Evolutionary conservation across 2,329 filamentous ascomycete genomes (phyloP), one percentile per base, ranked within the genome.

Genomic region (Alternaria conjuncta): DNA sequence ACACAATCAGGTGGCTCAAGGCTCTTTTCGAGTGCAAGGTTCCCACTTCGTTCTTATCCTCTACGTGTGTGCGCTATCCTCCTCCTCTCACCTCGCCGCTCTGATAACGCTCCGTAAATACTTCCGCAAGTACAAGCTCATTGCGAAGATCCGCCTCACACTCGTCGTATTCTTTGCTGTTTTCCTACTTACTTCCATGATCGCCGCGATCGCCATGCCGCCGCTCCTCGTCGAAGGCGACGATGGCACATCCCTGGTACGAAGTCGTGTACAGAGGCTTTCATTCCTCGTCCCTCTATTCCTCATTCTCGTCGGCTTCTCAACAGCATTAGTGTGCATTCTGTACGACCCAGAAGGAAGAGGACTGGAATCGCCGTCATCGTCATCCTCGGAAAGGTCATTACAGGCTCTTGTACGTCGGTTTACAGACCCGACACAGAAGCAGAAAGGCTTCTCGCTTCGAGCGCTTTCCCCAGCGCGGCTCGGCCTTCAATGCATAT

Each of bases 21-120:
- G 72, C n/a, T 51, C 62, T 3, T 72, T 77, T 50, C 50, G 62
- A 61, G 70, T 75, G n/a, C 69, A 71, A 60, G 71, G 73, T 49
- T 72, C 72, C 4, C 74, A 75, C 60, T 76, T 76, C 58, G 73
- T 76, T 41, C 65, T 78, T 5, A 70, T 75, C 44, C 68, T 78
- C 15, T 75, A 76, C 66, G 68, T 76, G 21, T 76, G 75, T 54
- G 74, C 74, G 2, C 65, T 78, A 1, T 76, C 73, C 0, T 76
- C 71, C 12, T 75, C 73, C 9, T 77, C 75, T 0, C 75, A 78
- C 32, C 74, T 78, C 44, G 76, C 75, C 41, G 74, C 75, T 1
- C 66, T 78, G 28, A 71, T 78, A 46, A 77, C 75, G 2, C 61
- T 76, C 3, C 73, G 73, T 30, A 75, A 75, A 41, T 76, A 78